Conservation (phyloP, 176 grass and related monocot species). For the Oryza longistaminata region DNA sequence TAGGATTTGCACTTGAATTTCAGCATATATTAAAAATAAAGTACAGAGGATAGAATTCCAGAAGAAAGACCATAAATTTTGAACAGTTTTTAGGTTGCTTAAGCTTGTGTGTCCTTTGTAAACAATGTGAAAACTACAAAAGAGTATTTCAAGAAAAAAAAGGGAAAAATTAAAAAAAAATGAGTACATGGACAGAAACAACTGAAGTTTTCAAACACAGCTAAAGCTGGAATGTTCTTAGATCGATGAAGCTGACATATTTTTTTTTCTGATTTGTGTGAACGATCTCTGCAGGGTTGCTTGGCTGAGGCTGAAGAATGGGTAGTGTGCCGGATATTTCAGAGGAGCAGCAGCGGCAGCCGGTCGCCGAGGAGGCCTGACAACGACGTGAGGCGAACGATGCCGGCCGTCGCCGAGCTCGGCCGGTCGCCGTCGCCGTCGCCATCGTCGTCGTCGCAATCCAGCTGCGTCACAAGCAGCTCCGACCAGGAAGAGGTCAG, state of each 20-base stretch:
- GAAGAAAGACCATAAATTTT: neutral
- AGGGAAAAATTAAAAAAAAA: neutral
- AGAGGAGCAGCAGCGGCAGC: constrained; percentile 34
- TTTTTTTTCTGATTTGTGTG: neutral
- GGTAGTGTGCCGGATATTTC: constrained; percentile 81
- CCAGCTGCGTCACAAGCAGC: constrained; percentile 68
- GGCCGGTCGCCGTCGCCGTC: neutral
- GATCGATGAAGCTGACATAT: neutral
- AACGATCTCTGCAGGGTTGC: constrained; percentile 39
- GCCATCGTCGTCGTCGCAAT: constrained; percentile 33
- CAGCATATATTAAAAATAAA: neutral
- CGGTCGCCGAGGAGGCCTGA: neutral
- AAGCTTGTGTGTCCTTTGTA: neutral
- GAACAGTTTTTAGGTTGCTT: neutral
- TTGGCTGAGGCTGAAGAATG: constrained; percentile 49
- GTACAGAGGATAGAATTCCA: neutral
- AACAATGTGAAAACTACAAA: neutral
- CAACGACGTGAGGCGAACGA: neutral
- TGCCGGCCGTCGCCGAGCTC: neutral
- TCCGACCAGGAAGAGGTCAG: constrained; percentile 62
- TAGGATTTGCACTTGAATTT: neutral
- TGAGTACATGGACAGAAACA: neutral
- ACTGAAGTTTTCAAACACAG: neutral
- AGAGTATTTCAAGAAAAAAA: neutral
- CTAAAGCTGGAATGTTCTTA: neutral